Base-by-base conservation (phyloP, 2,329 filamentous ascomycete species). In the Ophiostoma novo-ulmi region DNA sequence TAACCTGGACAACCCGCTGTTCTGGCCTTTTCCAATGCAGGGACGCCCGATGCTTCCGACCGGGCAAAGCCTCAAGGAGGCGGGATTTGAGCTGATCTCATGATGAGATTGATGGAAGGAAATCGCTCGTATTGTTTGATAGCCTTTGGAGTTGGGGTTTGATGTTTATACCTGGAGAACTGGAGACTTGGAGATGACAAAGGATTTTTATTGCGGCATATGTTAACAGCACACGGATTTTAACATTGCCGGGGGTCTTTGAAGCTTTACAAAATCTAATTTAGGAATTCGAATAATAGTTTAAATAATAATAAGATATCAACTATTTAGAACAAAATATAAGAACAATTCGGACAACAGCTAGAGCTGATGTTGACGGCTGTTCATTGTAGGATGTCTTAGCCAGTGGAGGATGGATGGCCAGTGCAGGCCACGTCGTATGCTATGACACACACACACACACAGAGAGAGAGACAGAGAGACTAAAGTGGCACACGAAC, bases 1-100 rank as follows among this genome's bases (percentile, higher is more conserved):
- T 31, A 78, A 75, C 26, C 76, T 82, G 72, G 82, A 85, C 71
- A 87, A 87, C 70, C 85, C 85, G 22, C 77, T 87, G 1, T 87
- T 87, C 74, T 88, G 86, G 86, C 85, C 85, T 0, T 88, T 87
- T 72, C 85, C 86, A 0, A 84, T 87, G 83, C 85, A 87, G 74
- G 85, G 85, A 0, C 80, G 85, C 31, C 85, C 85, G 3, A 84
- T 87, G 71, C 73, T 88, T 38, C 82, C 84, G 0, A 79, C 77
- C 0, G 84, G 84, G 0, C 75, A 80, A 39, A 79, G 82, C 68
- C 74, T 88, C 69, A 79, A 82, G 73, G 81, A 84, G 39, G 84
- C 85, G 1, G 86, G 86, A 0, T 88, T 88, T 75, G 80, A 79
- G 61, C 31, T 70, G 69, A 66, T 64, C 2, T 35, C 26, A 6